These are phyloP conservation scores for Salvia hispanica DNA, from an alignment of 257 asterid genomes.

Conservation along the genomic window DNA sequence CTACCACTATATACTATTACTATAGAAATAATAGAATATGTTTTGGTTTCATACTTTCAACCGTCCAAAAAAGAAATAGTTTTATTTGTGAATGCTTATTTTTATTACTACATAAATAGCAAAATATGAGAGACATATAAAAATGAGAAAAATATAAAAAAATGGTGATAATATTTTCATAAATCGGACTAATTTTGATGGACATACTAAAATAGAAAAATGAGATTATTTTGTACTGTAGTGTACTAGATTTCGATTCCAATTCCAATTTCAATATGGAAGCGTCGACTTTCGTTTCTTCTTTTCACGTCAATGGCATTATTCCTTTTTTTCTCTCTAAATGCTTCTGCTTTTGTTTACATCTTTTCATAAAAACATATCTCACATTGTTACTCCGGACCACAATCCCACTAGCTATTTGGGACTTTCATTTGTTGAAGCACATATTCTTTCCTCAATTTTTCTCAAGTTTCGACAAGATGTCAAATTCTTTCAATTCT, in stretches of 20 bases:
- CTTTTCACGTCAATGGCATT: slow-evolving; percentile 44
- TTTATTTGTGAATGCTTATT: no score
- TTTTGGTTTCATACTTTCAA: no score
- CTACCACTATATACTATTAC: no score
- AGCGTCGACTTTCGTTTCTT: slow-evolving; percentile 30
- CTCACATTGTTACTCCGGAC: slow-evolving; percentile 52
- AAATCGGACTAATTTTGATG: no score
- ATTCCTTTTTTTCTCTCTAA: slow-evolving; percentile 39
- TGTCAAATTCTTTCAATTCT: neutral
- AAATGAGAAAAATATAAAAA: no score
- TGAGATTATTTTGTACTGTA: no score
- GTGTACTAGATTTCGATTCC: slow-evolving; percentile 2
- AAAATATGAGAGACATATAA: no score
- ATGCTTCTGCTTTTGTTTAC: slow-evolving; percentile 57
- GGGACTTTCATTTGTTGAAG: slow-evolving; percentile 9
- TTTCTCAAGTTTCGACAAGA: slow-evolving; percentile 16
- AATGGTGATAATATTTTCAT: no score
- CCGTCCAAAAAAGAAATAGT: no score
- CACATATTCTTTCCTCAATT: neutral
- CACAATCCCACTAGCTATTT: slow-evolving; percentile 56
- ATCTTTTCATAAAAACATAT: slow-evolving; percentile 44
- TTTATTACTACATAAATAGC: no score
- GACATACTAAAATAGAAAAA: no score
- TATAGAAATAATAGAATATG: no score
- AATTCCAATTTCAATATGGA: slow-evolving; percentile 29